Percentiles rank a stretch among this genome's conserved stretches.
phyloP scores from a whole-genome alignment of 805 yeast genomes.

The Candida lessepsii region DNA sequence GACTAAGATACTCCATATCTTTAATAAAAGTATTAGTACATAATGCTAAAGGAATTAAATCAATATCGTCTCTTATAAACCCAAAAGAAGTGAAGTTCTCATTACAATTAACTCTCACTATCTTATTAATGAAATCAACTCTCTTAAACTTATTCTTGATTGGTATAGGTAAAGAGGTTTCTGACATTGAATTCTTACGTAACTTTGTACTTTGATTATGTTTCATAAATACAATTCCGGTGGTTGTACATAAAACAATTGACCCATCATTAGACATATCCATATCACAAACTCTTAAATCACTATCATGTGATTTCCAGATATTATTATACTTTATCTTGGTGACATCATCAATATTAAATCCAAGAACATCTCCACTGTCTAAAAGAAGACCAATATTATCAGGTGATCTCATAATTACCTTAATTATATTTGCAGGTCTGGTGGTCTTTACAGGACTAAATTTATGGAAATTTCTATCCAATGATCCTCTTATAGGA shows the following conservation, averaged over 20 bases:
- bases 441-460: constrained; percentile 51
- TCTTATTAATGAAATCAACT: constrained; percentile 52
- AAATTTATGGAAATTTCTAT: constrained; percentile 51
- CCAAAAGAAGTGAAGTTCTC: constrained; percentile 64
- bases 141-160: constrained; percentile 51
- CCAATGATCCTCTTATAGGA: constrained; percentile 33
- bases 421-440: constrained; percentile 32
- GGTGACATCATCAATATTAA: constrained; percentile 22
- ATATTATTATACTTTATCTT: constrained; percentile 40
- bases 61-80: constrained; percentile 62
- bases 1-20: constrained; percentile 58
- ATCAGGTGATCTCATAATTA: constrained; percentile 37
- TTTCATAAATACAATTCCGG: constrained; percentile 64
- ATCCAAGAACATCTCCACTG: constrained; percentile 57
- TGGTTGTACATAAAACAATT: constrained; percentile 60
- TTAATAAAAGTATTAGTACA: constrained; percentile 44
- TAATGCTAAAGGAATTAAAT: constrained; percentile 54
- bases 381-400: constrained; percentile 51
- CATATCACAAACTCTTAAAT: constrained; percentile 61
- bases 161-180: constrained; percentile 26
- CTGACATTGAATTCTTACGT: constrained; percentile 34
- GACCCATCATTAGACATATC: constrained; percentile 71
- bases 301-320: constrained; percentile 65
- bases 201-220: constrained; percentile 16
- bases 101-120: constrained; percentile 66